A percentile compares a stretch with the other conserved stretches of the same genome.
phyloP scores from a whole-genome alignment of 2,329 filamentous ascomycete species.

The Camptophora hylomeconis region DNA sequence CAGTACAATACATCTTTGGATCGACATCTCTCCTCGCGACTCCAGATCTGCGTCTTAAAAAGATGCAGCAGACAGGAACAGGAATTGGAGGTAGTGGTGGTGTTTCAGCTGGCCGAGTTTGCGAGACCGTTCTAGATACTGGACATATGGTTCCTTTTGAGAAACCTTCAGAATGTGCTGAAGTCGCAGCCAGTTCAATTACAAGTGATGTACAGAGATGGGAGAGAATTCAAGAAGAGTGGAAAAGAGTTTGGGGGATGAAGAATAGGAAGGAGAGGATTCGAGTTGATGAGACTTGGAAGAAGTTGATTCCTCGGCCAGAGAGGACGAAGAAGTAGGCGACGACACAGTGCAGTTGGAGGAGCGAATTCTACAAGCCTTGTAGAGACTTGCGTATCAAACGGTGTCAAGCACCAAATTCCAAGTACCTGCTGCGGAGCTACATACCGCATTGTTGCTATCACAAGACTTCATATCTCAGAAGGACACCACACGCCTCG shows the following conservation, averaged over 20 bases:
- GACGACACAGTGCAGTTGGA: too few species aligned
- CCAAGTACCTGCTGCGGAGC: too few species aligned
- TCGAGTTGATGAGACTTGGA: constrained; percentile 17
- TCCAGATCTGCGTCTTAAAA: constrained; percentile 26
- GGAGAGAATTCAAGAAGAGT: constrained; percentile 14
- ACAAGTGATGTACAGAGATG: constrained; percentile 14
- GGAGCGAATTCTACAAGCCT: too few species aligned
- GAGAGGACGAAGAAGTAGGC: too few species aligned
- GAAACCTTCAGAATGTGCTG: constrained; percentile 16
- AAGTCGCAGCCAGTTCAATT: constrained; percentile 13
- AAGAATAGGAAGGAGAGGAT: constrained; percentile 15
- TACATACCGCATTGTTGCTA: too few species aligned
- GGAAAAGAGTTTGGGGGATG: constrained; percentile 12
- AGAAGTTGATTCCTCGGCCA: constrained; percentile 12
- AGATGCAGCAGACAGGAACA: constrained; percentile 27
- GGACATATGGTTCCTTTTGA: constrained; percentile 20
- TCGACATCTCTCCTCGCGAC: constrained; percentile 29
- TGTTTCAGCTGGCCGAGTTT: constrained; percentile 39
- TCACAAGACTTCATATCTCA: too few species aligned
- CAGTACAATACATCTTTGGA: constrained; percentile 33
- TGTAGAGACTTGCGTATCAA: too few species aligned
- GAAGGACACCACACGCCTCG: too few species aligned
- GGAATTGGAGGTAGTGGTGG: constrained; percentile 29
- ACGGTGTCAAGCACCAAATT: too few species aligned
- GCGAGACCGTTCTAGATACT: constrained; percentile 14